phyloP scores from a whole-genome alignment of 805 yeast genomes.

The Saccharomycopsis javanensis region DNA sequence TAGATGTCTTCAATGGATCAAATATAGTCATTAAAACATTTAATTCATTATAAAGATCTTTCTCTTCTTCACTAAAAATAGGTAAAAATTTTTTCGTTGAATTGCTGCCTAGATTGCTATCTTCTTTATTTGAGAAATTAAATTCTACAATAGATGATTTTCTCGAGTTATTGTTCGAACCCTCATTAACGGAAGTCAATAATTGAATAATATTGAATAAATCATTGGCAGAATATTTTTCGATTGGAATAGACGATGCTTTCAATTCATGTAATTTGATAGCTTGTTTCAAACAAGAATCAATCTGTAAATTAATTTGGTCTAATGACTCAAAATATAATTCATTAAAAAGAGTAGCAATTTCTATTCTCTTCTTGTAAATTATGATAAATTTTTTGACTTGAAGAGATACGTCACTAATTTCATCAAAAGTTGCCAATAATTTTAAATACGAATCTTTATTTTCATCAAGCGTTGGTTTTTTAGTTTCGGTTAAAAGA shows the following conservation, averaged over 20 bases:
- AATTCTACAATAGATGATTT: not conserved
- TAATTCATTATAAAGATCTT: constrained; percentile 25
- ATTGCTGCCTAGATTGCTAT: not conserved
- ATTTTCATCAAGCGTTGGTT: constrained; percentile 7
- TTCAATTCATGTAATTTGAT: constrained; percentile 22
- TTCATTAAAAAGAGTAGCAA: constrained; percentile 28
- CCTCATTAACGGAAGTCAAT: not conserved
- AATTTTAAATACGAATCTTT: constrained; percentile 13
- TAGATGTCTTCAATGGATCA: constrained; percentile 28
- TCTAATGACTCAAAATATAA: constrained; percentile 25
- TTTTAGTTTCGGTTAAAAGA: not conserved
- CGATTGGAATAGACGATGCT: constrained; percentile 19
- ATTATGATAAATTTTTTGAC: constrained; percentile 22
- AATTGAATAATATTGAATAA: not conserved
- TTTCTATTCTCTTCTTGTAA: constrained; percentile 24
- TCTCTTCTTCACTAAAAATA: constrained; percentile 16
- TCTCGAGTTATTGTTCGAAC: not conserved
- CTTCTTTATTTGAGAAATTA: not conserved
- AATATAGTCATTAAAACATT: constrained; percentile 24
- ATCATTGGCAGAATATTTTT: not conserved
- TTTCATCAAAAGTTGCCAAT: constrained; percentile 22
- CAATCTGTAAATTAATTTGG: constrained; percentile 27
- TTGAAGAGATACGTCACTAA: constrained; percentile 24
- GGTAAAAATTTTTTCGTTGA: constrained; percentile 5
- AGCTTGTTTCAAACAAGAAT: constrained; percentile 20